These are phyloP conservation scores for Aspergillus steynii DNA, from an alignment of 495 filamentous ascomycete species.

Conservation along the genomic window DNA sequence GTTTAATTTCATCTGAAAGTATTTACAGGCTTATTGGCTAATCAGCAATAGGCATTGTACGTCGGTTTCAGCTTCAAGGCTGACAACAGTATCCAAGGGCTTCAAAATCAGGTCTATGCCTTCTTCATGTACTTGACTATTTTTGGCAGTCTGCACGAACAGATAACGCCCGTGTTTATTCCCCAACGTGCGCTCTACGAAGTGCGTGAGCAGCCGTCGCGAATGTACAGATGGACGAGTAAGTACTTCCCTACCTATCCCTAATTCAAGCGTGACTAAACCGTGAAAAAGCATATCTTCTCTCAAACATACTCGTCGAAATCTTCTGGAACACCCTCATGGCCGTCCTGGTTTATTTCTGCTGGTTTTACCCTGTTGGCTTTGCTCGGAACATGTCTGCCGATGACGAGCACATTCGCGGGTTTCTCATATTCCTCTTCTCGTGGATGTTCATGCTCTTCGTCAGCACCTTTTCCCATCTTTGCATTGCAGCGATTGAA, in stretches of 20 bases:
- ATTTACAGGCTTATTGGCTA: constrained; percentile 21
- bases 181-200: constrained; percentile 69
- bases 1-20: constrained; percentile 77
- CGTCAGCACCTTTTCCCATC: constrained; percentile 53
- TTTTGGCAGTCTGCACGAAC: constrained; percentile 69
- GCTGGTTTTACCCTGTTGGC: constrained; percentile 64
- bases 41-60: constrained; percentile 63
- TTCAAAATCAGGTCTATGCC: constrained; percentile 81
- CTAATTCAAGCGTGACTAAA: neutral
- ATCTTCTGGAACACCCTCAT: constrained; percentile 33
- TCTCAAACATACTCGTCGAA: constrained; percentile 29
- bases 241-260: constrained; percentile 16
- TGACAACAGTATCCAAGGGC: constrained; percentile 67
- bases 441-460: constrained; percentile 47
- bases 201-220: constrained; percentile 72
- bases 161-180: constrained; percentile 70
- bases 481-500: constrained; percentile 53
- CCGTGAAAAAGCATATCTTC: constrained; percentile 4
- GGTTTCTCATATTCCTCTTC: constrained; percentile 51
- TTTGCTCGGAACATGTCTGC: constrained; percentile 46
- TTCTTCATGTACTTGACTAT: constrained; percentile 79
- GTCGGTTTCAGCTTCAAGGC: constrained; percentile 71
- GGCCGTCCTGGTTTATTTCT: constrained; percentile 52
- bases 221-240: constrained; percentile 70
- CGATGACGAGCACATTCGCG: constrained; percentile 35